These are phyloP conservation scores for Tubosaeta sp. DNA, from an alignment of 768 basidiomycete species.

Conservation along the genomic window DNA sequence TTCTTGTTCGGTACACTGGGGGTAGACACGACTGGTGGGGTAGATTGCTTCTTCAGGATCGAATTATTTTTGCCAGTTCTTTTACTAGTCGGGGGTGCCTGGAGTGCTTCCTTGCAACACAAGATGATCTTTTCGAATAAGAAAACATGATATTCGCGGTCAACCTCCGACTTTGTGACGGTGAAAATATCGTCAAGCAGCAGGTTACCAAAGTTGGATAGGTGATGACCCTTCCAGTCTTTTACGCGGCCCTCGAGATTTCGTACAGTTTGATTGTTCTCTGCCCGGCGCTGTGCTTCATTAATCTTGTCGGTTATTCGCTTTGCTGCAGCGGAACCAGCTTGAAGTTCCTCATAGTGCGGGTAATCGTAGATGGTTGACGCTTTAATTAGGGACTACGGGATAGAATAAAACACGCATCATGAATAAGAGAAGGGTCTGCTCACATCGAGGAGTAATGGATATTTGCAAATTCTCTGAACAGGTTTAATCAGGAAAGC, in stretches of 20 bases:
- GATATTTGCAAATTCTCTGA: conserved; percentile 98
- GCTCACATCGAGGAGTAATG: conserved; percentile 84
- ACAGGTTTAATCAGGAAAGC: conserved; percentile 99
- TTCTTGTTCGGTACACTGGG: conserved; percentile 56
- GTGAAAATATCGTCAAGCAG: conserved; percentile 93
- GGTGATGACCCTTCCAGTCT: conserved; percentile 98
- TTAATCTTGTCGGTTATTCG: conserved; percentile 95
- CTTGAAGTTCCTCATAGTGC: conserved; percentile 75
- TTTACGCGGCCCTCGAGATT: conserved; percentile 83
- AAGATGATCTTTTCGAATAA: conserved; percentile 98
- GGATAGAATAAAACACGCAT: conserved; percentile 3
- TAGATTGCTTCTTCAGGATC: conserved; percentile 78
- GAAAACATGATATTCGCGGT: conserved; percentile 98
- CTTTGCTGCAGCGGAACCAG: conserved; percentile 81
- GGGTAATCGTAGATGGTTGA: conserved; percentile 60
- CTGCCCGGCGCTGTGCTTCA: conserved; percentile 86
- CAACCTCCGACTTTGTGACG: conserved; percentile 94
- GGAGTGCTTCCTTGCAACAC: conserved; percentile 90
- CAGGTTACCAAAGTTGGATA: conserved; percentile 91
- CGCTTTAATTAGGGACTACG: conserved; percentile 72
- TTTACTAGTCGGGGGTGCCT: conserved; percentile 53
- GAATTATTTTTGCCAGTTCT: conserved; percentile 83
- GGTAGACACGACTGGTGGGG: conserved; percentile 45
- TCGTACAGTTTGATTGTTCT: conserved; percentile 88
- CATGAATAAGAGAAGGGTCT: conserved; percentile 8